Base-by-base conservation (phyloP, 495 filamentous ascomycete species). In the Podospora fimiseda region DNA sequence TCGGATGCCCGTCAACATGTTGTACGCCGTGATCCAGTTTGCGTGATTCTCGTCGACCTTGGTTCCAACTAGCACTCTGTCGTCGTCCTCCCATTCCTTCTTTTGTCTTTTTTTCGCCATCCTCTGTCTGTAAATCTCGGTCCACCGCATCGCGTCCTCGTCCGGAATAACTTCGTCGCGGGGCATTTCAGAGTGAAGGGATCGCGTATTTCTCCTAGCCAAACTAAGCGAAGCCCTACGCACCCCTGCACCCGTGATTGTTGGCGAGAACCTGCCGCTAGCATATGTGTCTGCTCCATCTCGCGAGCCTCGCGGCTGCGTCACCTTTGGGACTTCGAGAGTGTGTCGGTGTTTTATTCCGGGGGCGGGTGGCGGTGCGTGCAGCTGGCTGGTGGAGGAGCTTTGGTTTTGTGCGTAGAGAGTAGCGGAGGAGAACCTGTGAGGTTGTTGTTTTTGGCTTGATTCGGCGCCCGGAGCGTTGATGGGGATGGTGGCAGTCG, bases 1-100 rank as follows among this genome's bases (percentile, higher is more conserved):
- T 40, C 93, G 89, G 60, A 99, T 99, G 50, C 93, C 93, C 2
- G 93, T 97, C 71, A 99, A 80, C 93, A 99, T 99, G 70, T 99
- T 97, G 70, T 99, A 99, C 30, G 94, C 91, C 6, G 89, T 96
- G 16, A 95, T 89, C 84, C 89, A 99, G 69, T 99, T 99, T 44
- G 88, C 89, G 67, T 99, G 93, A 60, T 88, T 87, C 71, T 96
- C 90, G 66, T 97, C 93, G 33, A 99, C 93, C 70, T 96, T 96
- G 19, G 90, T 97, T 44, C 93, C 93, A n/a, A 99, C 90, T 48
- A 94, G 79, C 30, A 95, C 90, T 50, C 89, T 79, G 57, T 96
- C 93, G 58, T 97, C 94, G 53, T 96, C 88, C 56, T 95, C 91
- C 24, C 94, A 86, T 54, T 96, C 92, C 60, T 85, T 85, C 55